Evolutionary conservation across 805 yeast genomes (phyloP).

Genomic region (Candida corydali): DNA sequence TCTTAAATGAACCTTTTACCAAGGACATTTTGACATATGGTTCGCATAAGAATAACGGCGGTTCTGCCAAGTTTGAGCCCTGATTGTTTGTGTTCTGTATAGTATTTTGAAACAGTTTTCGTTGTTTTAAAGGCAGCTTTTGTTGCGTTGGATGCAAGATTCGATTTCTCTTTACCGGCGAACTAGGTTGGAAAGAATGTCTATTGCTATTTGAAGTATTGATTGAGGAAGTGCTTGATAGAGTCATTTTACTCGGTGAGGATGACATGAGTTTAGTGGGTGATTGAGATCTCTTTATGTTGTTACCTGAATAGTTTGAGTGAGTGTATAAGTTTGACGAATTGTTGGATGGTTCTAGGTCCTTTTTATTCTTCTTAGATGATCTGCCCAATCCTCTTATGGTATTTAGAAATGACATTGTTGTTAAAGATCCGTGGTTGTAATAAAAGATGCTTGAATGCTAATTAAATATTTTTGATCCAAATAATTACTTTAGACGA

Average conservation of each 20-base stretch:
- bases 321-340: slow-evolving; percentile 27
- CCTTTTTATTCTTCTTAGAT: slow-evolving; percentile 42
- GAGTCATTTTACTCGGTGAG: slow-evolving; percentile 37
- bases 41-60: slow-evolving; percentile 74
- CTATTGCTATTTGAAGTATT: slow-evolving; percentile 12
- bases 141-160: slow-evolving; percentile 11
- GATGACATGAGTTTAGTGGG: slow-evolving; percentile 28
- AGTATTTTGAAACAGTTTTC: slow-evolving; percentile 12
- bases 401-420: slow-evolving; percentile 45
- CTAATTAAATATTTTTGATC: slow-evolving; percentile 3
- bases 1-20: slow-evolving; percentile 93
- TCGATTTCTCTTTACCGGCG: slow-evolving; percentile 8
- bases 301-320: slow-evolving; percentile 29
- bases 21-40: slow-evolving; percentile 92
- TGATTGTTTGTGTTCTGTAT: slow-evolving; percentile 9
- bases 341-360: slow-evolving; percentile 20
- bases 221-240: slow-evolving; percentile 13
- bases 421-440: too few species aligned
- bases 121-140: slow-evolving; percentile 11
- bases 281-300: slow-evolving; percentile 32
- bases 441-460: too few species aligned
- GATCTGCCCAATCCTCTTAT: slow-evolving; percentile 45
- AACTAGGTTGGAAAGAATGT: slow-evolving; percentile 6
- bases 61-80: slow-evolving; percentile 8
- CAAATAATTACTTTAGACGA: slow-evolving; percentile 2